A percentile compares a stretch with the other conserved stretches of the same genome.
Conservation (phyloP, 2,329 filamentous ascomycete species). For the Bimuria novae-zelandiae region DNA sequence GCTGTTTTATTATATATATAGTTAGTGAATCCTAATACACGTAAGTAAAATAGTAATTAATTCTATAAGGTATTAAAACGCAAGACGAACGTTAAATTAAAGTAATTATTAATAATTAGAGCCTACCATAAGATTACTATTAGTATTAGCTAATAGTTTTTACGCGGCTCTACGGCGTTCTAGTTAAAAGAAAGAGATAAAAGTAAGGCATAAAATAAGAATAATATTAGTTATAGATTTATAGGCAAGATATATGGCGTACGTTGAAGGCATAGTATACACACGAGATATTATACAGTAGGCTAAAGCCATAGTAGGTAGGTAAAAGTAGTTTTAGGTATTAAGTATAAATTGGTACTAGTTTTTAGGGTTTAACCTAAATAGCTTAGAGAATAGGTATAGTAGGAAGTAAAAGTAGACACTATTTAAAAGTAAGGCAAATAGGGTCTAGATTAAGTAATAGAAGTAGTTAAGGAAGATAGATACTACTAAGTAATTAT, state of each 20-base stretch:
- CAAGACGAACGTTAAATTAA: slow-evolving; percentile 7
- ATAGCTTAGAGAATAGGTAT: slow-evolving; percentile 13
- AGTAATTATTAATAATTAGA: slow-evolving; percentile 13
- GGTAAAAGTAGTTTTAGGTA: slow-evolving; percentile 19
- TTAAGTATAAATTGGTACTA: slow-evolving; percentile 24
- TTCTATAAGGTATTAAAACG: too few species aligned
- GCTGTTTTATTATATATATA: slow-evolving; percentile 8
- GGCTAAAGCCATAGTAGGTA: too few species aligned
- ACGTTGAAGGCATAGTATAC: too few species aligned
- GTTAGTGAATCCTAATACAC: neutral
- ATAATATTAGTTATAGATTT: too few species aligned
- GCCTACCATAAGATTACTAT: slow-evolving; percentile 23
- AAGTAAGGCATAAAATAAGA: too few species aligned
- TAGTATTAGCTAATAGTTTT: slow-evolving; percentile 11
- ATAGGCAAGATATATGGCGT: too few species aligned
- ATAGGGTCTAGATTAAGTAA: too few species aligned
- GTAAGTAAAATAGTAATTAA: too few species aligned
- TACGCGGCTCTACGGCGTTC: slow-evolving; percentile 15
- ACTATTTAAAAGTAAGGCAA: too few species aligned
- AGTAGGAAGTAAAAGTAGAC: slow-evolving; percentile 13
- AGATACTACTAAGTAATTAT: slow-evolving; percentile 12
- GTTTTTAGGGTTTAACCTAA: slow-evolving; percentile 9
- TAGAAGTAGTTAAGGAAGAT: too few species aligned
- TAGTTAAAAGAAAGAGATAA: too few species aligned
- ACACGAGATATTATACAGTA: too few species aligned